Percentiles rank a stretch among this genome's conserved stretches.
phyloP scores from a whole-genome alignment of 208 protist genomes.

The Tritrichomonas musculus region DNA sequence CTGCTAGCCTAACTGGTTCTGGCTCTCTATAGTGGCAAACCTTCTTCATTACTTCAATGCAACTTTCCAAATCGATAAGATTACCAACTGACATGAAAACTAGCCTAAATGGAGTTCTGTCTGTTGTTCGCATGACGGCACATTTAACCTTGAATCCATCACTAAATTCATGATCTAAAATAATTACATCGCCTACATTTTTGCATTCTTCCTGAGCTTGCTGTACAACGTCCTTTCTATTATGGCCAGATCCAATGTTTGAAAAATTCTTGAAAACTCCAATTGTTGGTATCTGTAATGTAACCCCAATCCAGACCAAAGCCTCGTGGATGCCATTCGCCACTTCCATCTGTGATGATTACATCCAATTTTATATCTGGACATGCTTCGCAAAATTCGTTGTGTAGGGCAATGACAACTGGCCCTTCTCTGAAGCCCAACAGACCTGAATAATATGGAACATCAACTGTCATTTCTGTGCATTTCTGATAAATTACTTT shows the following conservation, averaged over 20 bases:
- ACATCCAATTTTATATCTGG: neutral
- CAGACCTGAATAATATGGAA: neutral
- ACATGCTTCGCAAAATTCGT: neutral
- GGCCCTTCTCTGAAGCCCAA: neutral
- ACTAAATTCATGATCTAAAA: neutral
- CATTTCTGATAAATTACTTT: neutral
- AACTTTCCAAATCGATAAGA: neutral
- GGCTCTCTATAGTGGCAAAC: neutral
- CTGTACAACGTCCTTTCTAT: neutral
- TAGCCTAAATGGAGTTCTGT: neutral
- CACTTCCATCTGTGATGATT: too few species aligned
- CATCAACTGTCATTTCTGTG: neutral
- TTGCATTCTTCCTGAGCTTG: neutral
- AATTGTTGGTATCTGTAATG: neutral
- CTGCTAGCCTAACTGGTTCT: neutral
- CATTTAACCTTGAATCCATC: neutral
- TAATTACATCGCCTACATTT: neutral
- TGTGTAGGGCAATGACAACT: neutral
- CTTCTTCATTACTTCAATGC: neutral
- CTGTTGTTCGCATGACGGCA: conserved; percentile 4
- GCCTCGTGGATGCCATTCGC: neutral
- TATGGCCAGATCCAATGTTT: neutral
- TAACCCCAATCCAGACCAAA: neutral
- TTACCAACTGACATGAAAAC: neutral
- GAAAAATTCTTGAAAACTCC: neutral